Percentiles rank a stretch among this genome's conserved stretches.
phyloP scores from a whole-genome alignment of 352 stramenopile species.

The Elongisporangium undulatum region DNA sequence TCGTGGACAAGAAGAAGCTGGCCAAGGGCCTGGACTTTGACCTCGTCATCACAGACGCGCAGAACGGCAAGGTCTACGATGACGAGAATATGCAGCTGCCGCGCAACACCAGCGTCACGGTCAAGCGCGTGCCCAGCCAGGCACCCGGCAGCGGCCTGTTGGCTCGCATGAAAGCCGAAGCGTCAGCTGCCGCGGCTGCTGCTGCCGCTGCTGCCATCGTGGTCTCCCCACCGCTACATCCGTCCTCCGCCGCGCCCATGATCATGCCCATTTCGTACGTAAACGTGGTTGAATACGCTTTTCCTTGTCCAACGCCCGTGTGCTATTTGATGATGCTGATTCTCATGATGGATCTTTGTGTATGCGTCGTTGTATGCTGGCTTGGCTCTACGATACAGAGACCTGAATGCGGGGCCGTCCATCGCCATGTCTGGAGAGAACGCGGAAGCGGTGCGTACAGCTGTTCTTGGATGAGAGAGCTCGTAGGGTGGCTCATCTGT shows the following conservation, averaged over 20 bases:
- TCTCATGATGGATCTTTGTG: too few species aligned
- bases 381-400: too few species aligned
- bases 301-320: too few species aligned
- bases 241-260: constrained; percentile 11
- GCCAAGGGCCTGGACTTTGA: constrained; percentile 91
- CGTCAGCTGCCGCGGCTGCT: constrained; percentile 46
- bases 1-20: constrained; percentile 92
- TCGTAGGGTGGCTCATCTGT: too few species aligned
- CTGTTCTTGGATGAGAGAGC: too few species aligned
- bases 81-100: constrained; percentile 88
- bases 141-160: constrained; percentile 69
- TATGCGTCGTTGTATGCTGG: constrained; percentile 1
- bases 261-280: constrained; percentile 12
- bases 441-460: too few species aligned
- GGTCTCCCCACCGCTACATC: not conserved
- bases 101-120: constrained; percentile 90
- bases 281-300: too few species aligned
- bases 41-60: constrained; percentile 89
- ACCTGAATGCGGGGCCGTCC: too few species aligned
- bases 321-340: too few species aligned
- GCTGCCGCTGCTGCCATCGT: constrained; percentile 32
- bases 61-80: constrained; percentile 90
- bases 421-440: too few species aligned
- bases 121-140: constrained; percentile 88
- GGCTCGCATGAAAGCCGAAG: constrained; percentile 84